Conservation (phyloP, 2,329 filamentous ascomycete species). For the Tolypocladium album region DNA sequence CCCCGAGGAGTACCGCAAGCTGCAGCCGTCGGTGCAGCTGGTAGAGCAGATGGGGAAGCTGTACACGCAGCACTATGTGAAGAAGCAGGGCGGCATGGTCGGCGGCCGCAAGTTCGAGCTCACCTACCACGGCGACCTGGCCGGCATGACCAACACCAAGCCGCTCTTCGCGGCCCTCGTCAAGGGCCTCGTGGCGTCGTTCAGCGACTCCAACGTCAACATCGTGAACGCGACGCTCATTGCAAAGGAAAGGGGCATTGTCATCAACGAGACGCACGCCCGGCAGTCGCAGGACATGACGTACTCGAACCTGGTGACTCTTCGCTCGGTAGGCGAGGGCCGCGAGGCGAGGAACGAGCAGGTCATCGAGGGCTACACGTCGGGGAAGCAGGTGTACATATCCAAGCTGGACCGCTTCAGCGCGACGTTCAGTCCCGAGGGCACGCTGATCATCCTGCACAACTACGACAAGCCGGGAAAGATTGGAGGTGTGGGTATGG, state of each 20-base stretch:
- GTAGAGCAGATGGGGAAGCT: conserved; percentile 71
- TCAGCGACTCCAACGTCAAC: conserved; percentile 62
- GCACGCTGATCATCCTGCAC: conserved; percentile 65
- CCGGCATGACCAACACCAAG: conserved; percentile 61
- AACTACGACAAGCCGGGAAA: conserved; percentile 77
- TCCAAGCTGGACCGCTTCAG: conserved; percentile 63
- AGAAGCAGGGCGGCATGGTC: conserved; percentile 29
- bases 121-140: conserved; percentile 66
- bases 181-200: conserved; percentile 61
- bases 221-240: conserved; percentile 73
- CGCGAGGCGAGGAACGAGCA: conserved; percentile 21
- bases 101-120: conserved; percentile 64
- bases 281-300: conserved; percentile 50
- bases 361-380: conserved; percentile 56
- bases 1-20: conserved; percentile 66
- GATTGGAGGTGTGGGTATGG: conserved; percentile 67
- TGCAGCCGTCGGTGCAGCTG: conserved; percentile 66
- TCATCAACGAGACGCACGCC: conserved; percentile 62
- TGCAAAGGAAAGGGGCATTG: conserved; percentile 66
- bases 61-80: conserved; percentile 65
- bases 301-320: conserved; percentile 61
- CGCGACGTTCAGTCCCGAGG: conserved; percentile 62
- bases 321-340: conserved; percentile 40
- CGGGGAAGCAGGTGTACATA: conserved; percentile 55
- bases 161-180: conserved; percentile 70